These are phyloP conservation scores for Strobilomyces confusus DNA, from an alignment of 768 basidiomycete genomes.

Conservation along the genomic window DNA sequence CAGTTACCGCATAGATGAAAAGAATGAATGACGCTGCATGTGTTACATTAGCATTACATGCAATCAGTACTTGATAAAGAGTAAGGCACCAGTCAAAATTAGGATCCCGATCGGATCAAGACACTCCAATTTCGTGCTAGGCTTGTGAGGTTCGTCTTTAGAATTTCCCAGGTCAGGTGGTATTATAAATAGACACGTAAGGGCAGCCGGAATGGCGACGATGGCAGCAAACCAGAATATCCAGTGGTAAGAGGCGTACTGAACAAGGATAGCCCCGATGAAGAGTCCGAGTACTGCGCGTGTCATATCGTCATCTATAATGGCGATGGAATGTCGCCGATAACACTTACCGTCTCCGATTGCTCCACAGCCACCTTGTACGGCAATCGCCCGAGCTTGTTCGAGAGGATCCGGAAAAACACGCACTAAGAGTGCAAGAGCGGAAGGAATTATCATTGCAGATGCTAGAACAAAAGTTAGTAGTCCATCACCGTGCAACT, in stretches of 20 bases:
- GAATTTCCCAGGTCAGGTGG: slow-evolving; percentile 22
- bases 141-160: not conserved
- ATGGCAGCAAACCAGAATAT: slow-evolving; percentile 48
- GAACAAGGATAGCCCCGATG: slow-evolving; percentile 42
- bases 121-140: slow-evolving; percentile 22
- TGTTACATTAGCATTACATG: not conserved
- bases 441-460: slow-evolving; percentile 48
- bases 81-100: slow-evolving; percentile 33
- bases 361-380: slow-evolving; percentile 45
- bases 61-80: not conserved
- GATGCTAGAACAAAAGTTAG: slow-evolving; percentile 33
- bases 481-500: not conserved
- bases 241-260: slow-evolving; percentile 44
- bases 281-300: slow-evolving; percentile 38
- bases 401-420: slow-evolving; percentile 44
- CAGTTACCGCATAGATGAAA: slow-evolving; percentile 44
- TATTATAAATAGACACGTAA: slow-evolving; percentile 32
- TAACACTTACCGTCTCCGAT: slow-evolving; percentile 38
- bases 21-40: slow-evolving; percentile 33
- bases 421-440: slow-evolving; percentile 46
- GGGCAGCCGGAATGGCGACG: slow-evolving; percentile 32
- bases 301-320: not conserved
- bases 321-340: not conserved
- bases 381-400: slow-evolving; percentile 45
- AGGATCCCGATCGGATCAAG: slow-evolving; percentile 39